Conservation (phyloP, 176 grass and related monocot species). For the Microstegium vimineum region DNA sequence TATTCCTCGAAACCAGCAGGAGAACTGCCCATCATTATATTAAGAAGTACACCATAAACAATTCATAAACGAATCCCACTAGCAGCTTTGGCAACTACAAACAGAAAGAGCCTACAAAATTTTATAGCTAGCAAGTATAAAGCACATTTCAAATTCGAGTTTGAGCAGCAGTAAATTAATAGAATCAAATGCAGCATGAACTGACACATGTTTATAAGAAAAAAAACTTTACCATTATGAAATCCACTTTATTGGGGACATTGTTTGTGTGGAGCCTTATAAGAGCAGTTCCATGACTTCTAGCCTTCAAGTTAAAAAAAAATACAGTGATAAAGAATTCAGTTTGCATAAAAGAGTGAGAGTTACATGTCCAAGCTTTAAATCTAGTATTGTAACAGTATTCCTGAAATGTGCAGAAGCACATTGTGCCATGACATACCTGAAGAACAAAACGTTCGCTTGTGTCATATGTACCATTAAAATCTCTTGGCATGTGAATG, state of each 20-base stretch:
- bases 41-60: background rate
- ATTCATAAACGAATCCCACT: background rate
- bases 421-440: slow-evolving; percentile 33
- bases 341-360: slow-evolving; percentile 1
- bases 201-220: background rate
- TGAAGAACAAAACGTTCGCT: slow-evolving; percentile 54
- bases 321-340: background rate
- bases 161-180: background rate
- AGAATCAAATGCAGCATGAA: slow-evolving; percentile 3
- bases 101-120: background rate
- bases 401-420: slow-evolving; percentile 18
- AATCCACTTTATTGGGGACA: slow-evolving; percentile 69
- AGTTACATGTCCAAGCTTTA: slow-evolving; percentile 11
- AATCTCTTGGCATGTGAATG: slow-evolving; percentile 58
- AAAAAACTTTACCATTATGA: slow-evolving; percentile 69
- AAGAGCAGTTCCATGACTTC: slow-evolving; percentile 73
- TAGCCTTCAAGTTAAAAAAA: slow-evolving; percentile 54
- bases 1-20: background rate
- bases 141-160: background rate
- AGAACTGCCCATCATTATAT: background rate
- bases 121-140: background rate
- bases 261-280: slow-evolving; percentile 59
- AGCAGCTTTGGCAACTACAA: background rate
- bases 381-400: background rate
- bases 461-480: slow-evolving; percentile 44